Conservation (phyloP, 371 early-diverging fungal genomes). For the Cokeromyces recurvatus region DNA sequence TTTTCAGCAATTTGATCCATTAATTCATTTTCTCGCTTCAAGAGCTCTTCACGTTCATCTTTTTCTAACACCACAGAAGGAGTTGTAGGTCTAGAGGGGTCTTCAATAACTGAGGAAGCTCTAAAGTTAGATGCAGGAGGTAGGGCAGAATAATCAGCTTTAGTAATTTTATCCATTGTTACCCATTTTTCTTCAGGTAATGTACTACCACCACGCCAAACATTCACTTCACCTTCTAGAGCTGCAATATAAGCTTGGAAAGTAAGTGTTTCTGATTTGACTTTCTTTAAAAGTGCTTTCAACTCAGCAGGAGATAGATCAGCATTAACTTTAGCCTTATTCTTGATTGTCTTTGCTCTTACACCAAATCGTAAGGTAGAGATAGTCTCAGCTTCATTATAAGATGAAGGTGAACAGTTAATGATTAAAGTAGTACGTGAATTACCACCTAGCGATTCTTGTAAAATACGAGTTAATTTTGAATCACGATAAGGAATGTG, state of each 20-base stretch:
- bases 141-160: conserved; percentile 40
- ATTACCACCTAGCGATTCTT: conserved; percentile 98
- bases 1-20: conserved; percentile 88
- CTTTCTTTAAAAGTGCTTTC: conserved; percentile 85
- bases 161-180: conserved; percentile 61
- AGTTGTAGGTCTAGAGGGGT: conserved; percentile 68
- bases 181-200: conserved; percentile 76
- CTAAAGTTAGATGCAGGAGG: conserved; percentile 50
- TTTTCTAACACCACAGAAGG: conserved; percentile 73
- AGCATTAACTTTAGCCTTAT: conserved; percentile 97
- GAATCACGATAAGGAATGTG: conserved; percentile 99
- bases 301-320: conserved; percentile 92
- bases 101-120: conserved; percentile 24
- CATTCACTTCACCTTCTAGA: conserved; percentile 81
- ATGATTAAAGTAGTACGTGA: conserved; percentile 96
- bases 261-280: conserved; percentile 73
- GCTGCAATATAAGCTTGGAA: conserved; percentile 79
- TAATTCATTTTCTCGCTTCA: conserved; percentile 92
- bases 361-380: conserved; percentile 96
- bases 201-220: conserved; percentile 83
- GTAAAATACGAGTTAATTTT: conserved; percentile 96
- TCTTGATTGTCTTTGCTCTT: conserved; percentile 97
- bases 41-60: conserved; percentile 91
- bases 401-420: conserved; percentile 95
- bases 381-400: conserved; percentile 94